Evolutionary conservation across 2,329 filamentous ascomycete species (phyloP), one percentile per base, ranked within the genome.

Genomic region (Myriosclerotinia scirpicola): DNA sequence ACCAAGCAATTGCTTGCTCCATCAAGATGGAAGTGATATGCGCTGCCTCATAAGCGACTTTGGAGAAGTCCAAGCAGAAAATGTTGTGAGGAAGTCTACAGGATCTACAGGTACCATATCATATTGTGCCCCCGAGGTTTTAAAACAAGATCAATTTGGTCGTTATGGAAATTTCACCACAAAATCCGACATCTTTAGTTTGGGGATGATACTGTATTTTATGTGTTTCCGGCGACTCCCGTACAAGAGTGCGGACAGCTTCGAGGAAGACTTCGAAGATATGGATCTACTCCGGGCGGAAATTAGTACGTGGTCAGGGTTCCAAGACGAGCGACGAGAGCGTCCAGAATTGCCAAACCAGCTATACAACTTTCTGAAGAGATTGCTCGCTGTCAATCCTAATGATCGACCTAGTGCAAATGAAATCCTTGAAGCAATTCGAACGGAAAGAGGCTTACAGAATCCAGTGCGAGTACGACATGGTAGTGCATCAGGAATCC

Each of bases 191-290:
- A 90, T 99, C n/a, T 99, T 99, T 78, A 97, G 93, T 0, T 81
- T 99, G 0, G 95, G 95, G 59, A 97, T 99, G 94, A 98, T 98
- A 66, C 84, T 99, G 4, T 96, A 98, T 77, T 99, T 99, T 75
- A 90, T 99, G 83, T 99, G 95, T 77, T 99, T 99, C 76, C 92
- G 90, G 1, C 85, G 89, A 56, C 83, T 99, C 14, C 95, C 95
- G 0, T 99, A 98, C 75, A 83, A 80, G 34, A 91, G 90, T 72
- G 92, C 93, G 63, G 94, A 98, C 75, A 84, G 89, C 4, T 83
- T 96, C 30, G 87, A 97, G 68, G 94, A 98, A 77, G 94, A 98
- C 75, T 88, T 92, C 65, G 95, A 99, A 76, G 93, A 98, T 71
- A 83, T 97, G 6, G 93, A 97, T 72, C 82, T 88, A 71, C 83